Evolutionary conservation across 176 grass and related monocot species (phyloP), one percentile per base, ranked within the genome.

Genomic region (Raddia distichophylla): DNA sequence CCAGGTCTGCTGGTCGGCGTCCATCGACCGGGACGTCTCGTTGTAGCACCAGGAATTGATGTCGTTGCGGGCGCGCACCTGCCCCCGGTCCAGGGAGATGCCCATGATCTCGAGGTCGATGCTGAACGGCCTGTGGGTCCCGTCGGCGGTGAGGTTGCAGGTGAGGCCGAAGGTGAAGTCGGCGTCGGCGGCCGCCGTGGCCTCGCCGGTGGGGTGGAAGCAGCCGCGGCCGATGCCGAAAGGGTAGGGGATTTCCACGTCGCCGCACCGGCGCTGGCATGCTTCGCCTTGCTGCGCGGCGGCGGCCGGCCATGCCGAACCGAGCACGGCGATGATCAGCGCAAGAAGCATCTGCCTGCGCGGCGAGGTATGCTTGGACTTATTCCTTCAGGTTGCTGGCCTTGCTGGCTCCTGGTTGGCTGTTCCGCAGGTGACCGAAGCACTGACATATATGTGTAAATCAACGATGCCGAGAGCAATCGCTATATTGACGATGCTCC

Each of bases 181-280:
- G 37, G 1, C 73, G 10, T 59, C 61, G 52, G 63, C 82, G 14
- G 81, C 27, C 27, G 27, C 27, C 27, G 27, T 27, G 27, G 1
- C 73, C 16, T 59, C 61, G 52, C 73, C 82, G 14, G 81, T 89
- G 32, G 16, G 43, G 16, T 12, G 58, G 74, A 48, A 88, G 64
- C 91, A 94, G 9, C 69, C 59, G 15, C 14, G 35, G 19, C 88
- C 88, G 69, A 91, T 80, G 60, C 91, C 85, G 71, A 93, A 93
- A 10, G 91, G 91, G 69, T 83, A 93, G 2, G 82, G 82, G 63
- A 93, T 86, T 3, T 71, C 9, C 13, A 90, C 12, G 53, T 69
- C 40, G 20, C 88, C 91, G 42, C 91, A 93, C 11, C 33, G 63
- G 22, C 45, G 32, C 56, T 32, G 67, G 78, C 91, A 93, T 5